phyloP scores from a whole-genome alignment of 2,329 filamentous ascomycete genomes.

The Aspergillus nomiae region DNA sequence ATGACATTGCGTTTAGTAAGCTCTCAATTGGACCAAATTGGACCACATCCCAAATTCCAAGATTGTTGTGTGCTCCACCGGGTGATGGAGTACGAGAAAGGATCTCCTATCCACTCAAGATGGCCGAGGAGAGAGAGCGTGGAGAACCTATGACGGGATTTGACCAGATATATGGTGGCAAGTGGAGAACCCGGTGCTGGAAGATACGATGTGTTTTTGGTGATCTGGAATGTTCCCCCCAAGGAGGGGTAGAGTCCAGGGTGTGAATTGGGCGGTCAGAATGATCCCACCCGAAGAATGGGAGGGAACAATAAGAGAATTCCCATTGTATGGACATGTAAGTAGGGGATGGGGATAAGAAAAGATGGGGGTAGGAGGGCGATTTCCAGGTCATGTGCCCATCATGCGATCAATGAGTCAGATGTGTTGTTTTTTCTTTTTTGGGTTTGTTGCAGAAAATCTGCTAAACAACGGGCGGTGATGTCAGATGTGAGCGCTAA shows the following conservation, averaged over 20 bases:
- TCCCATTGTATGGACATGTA: neutral
- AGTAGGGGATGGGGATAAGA: neutral
- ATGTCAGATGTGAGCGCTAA: conserved; percentile 2
- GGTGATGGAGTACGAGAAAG: neutral
- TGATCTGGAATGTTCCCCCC: neutral
- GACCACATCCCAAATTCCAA: neutral
- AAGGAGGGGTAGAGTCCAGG: neutral
- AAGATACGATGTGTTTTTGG: neutral
- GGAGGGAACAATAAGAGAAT: neutral
- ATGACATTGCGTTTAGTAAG: neutral
- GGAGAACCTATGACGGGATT: conserved; percentile 8
- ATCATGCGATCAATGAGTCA: conserved; percentile 1
- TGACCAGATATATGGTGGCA: conserved; percentile 10
- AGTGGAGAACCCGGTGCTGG: conserved; percentile 1
- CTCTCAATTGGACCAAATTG: neutral
- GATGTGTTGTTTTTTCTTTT: neutral
- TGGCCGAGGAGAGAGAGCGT: neutral
- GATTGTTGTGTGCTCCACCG: conserved; percentile 1
- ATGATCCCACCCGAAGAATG: neutral
- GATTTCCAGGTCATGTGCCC: neutral
- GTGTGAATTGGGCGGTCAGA: neutral
- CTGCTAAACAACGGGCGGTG: neutral
- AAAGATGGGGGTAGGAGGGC: neutral
- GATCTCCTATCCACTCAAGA: neutral
- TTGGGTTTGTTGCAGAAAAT: neutral